These are phyloP conservation scores for Trichoderma aggressivum DNA, from an alignment of 2,329 filamentous ascomycete genomes.

Conservation along the genomic window DNA sequence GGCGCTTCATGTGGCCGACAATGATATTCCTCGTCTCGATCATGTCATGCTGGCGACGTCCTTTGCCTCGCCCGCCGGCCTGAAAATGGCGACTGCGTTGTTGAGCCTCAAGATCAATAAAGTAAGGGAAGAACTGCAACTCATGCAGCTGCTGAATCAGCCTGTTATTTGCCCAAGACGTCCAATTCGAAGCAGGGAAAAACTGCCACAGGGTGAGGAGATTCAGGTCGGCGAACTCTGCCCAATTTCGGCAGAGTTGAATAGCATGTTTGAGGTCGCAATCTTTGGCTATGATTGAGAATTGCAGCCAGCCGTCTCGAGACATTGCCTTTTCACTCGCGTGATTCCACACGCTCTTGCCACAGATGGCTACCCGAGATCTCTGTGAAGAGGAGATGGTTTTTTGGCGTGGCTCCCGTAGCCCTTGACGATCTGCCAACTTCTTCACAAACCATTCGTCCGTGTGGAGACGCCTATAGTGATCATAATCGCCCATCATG, in stretches of 20 bases:
- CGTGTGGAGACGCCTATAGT: conserved; percentile 26
- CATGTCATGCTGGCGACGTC: conserved; percentile 27
- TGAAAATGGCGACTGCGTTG: conserved; percentile 22
- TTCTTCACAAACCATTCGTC: conserved; percentile 24
- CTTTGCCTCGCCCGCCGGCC: conserved; percentile 22
- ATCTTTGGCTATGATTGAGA: conserved; percentile 30
- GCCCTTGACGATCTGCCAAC: background rate
- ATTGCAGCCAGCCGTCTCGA: conserved; percentile 32
- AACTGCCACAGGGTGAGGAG: conserved; percentile 27
- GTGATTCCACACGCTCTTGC: conserved; percentile 31
- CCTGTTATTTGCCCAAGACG: conserved; percentile 23
- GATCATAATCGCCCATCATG: conserved; percentile 19
- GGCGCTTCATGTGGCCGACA: conserved; percentile 30
- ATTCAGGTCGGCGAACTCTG: conserved; percentile 29
- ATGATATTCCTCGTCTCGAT: conserved; percentile 29
- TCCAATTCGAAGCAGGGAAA: conserved; percentile 31
- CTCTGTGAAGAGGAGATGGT: conserved; percentile 4
- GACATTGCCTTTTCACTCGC: conserved; percentile 31
- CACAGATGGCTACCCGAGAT: conserved; percentile 27
- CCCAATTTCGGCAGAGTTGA: conserved; percentile 31
- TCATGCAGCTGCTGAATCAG: conserved; percentile 27
- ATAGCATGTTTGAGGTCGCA: conserved; percentile 29
- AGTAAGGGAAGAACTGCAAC: conserved; percentile 30
- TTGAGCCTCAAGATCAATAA: conserved; percentile 27
- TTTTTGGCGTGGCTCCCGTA: conserved; percentile 3